Conservation (phyloP, 805 yeast genomes). For the Pichia ethanolica region DNA sequence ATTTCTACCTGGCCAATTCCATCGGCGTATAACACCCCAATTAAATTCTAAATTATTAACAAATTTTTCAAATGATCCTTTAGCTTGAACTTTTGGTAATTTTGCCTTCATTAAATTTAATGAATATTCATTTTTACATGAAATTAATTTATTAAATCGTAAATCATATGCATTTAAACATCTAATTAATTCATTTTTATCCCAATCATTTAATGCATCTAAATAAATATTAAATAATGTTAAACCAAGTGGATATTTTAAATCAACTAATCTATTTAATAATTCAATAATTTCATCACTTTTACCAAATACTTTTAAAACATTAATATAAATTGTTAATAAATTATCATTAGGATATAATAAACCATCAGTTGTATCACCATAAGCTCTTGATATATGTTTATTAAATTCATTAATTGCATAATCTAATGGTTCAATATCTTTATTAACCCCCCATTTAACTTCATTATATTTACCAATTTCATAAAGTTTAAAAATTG, state of each 20-base stretch:
- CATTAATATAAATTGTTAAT: slow-evolving; percentile 45
- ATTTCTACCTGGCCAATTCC: slow-evolving; percentile 25
- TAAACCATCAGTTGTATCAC: slow-evolving; percentile 25
- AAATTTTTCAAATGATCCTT: slow-evolving; percentile 20
- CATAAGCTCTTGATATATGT: slow-evolving; percentile 29
- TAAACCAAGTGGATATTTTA: slow-evolving; percentile 24
- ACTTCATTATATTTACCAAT: slow-evolving; percentile 7
- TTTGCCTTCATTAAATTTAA: slow-evolving; percentile 13
- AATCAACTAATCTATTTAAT: slow-evolving; percentile 46
- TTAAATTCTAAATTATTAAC: slow-evolving; percentile 18
- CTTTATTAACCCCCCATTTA: slow-evolving; percentile 36
- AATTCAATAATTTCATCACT: slow-evolving; percentile 42
- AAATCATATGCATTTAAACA: slow-evolving; percentile 17
- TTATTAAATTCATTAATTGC: slow-evolving; percentile 50
- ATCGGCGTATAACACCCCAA: slow-evolving; percentile 26
- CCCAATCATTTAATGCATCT: slow-evolving; percentile 14
- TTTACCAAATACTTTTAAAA: slow-evolving; percentile 42
- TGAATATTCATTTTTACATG: slow-evolving; percentile 21
- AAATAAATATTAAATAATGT: slow-evolving; percentile 18
- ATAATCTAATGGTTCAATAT: slow-evolving; percentile 47
- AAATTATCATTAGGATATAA: slow-evolving; percentile 40
- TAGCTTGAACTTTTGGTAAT: slow-evolving; percentile 4
- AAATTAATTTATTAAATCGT: slow-evolving; percentile 9
- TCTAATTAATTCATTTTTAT: slow-evolving; percentile 16
- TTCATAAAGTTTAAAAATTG: slow-evolving; percentile 32